Evolutionary conservation across 1,284 basidiomycete species (phyloP).

Genomic region (Tylopilus sp.): DNA sequence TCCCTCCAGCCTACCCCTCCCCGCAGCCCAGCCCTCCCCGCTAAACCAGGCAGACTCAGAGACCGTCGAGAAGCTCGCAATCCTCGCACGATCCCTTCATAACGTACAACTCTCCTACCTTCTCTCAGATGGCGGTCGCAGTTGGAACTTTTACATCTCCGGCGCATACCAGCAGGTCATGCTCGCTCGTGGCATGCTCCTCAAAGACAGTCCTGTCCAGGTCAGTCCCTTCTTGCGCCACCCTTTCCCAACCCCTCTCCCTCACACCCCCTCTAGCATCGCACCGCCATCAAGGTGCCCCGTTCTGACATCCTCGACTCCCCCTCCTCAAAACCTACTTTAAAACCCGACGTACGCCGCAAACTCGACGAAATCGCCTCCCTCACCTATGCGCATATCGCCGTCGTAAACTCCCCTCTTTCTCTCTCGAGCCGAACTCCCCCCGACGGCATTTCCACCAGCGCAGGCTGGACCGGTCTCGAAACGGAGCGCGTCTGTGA

Average conservation of each 20-base stretch:
- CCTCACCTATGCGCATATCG: slow-evolving; percentile 84
- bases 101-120: slow-evolving; percentile 80
- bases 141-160: slow-evolving; percentile 89
- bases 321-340: slow-evolving; percentile 73
- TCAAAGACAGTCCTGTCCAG: slow-evolving; percentile 87
- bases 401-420: slow-evolving; percentile 79
- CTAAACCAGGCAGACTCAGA: slow-evolving; percentile 54
- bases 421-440: slow-evolving; percentile 68
- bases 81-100: slow-evolving; percentile 77
- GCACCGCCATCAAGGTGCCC: slow-evolving; percentile 82
- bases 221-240: slow-evolving; percentile 38
- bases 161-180: slow-evolving; percentile 93
- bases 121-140: slow-evolving; percentile 64
- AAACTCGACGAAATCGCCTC: slow-evolving; percentile 91
- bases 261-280: slow-evolving; percentile 50
- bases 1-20: slow-evolving; percentile 34
- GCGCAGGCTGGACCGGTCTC: slow-evolving; percentile 79
- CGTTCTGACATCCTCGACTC: slow-evolving; percentile 91
- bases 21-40: slow-evolving; percentile 44
- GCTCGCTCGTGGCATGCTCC: slow-evolving; percentile 81
- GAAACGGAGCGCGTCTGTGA: slow-evolving; percentile 94
- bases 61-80: slow-evolving; percentile 75
- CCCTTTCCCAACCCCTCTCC: slow-evolving; percentile 14
- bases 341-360: slow-evolving; percentile 85
- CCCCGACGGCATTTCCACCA: slow-evolving; percentile 68